Base-by-base conservation (phyloP, 495 filamentous ascomycete species). In the Glonium stellatum region DNA sequence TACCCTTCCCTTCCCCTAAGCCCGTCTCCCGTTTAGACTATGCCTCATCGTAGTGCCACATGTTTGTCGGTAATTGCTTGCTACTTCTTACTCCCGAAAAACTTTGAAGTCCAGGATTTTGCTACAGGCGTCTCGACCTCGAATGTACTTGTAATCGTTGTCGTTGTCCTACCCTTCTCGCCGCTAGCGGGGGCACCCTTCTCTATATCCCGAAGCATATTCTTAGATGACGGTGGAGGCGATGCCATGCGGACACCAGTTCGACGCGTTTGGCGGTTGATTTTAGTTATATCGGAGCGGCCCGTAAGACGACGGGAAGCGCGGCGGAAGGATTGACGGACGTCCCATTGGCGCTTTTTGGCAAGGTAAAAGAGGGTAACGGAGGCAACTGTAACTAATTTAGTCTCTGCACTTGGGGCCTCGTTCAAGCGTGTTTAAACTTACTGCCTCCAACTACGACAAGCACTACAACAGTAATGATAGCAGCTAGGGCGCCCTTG, bases 381-480 rank as follows among this genome's bases (percentile, higher is more conserved):
- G 0, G 77, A 76, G 37, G 67, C 69, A 47, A 76, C 78, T 81
- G 55, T 22, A 18, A 21, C 4, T 5, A 21, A 23, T 50, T 22
- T 21, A 50, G 23, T 27, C 41, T 50, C 10, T 50, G 18, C 11
- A 5, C 11, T 27, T 50, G 5, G 25, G 48, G 19, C 11, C 15
- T 15, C 31, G 19, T 10, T 1, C 5, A 23, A 31, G 1, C 1
- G 8, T 13, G 21, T 21, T 13, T 4, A 21, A 21, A 52, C 67
- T 61, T 58, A 69, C 66, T 80, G 65, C 84, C 84, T 57, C 80
- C 66, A 9, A 85, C 61, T 21, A 73, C 81, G 10, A 87, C 80
- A 22, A 80, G 60, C 2, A 78, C 77, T 21, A 84, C 82, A 1
- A 85, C 79, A 1, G 84, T 76, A 54, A 85, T 80, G 59, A 87